Percentiles rank a stretch among this genome's conserved stretches.
Evolutionary conservation across 192 early-diverging fungal genomes (phyloP).

Genomic region (Diversispora eburnea): DNA sequence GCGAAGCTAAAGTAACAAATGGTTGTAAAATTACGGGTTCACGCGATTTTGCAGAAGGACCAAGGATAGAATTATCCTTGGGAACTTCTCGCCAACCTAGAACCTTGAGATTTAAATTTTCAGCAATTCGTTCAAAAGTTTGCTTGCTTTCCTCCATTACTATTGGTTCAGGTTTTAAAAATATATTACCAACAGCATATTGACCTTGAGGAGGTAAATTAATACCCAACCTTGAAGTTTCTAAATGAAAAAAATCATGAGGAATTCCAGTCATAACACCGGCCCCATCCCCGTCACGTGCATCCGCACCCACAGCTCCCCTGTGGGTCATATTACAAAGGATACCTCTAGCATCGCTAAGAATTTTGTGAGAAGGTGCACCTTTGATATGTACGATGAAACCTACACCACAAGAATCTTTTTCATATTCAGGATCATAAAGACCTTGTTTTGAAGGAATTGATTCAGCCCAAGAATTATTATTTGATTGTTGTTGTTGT

Average conservation of each 20-base stretch:
- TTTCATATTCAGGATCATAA: constrained; percentile 85
- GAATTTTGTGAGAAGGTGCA: constrained; percentile 73
- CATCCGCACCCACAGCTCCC: constrained; percentile 90
- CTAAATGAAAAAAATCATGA: constrained; percentile 76
- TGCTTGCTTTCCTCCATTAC: constrained; percentile 67
- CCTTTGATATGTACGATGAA: constrained; percentile 96
- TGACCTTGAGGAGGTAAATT: constrained; percentile 69
- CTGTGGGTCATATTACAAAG: constrained; percentile 99
- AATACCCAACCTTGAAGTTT: constrained; percentile 59
- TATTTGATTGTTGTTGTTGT: constrained; percentile 23
- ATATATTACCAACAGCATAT: constrained; percentile 98
- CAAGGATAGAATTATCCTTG: constrained; percentile 79
- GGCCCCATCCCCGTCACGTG: constrained; percentile 97
- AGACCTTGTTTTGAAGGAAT: constrained; percentile 83
- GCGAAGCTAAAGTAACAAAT: constrained; percentile 65
- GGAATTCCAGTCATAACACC: constrained; percentile 96
- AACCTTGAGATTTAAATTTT: constrained; percentile 65
- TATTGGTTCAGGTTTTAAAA: constrained; percentile 64
- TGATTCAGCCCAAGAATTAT: constrained; percentile 75
- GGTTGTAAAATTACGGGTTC: constrained; percentile 94
- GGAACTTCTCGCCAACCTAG: constrained; percentile 92
- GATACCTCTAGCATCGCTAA: constrained; percentile 83
- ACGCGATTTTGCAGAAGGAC: constrained; percentile 80
- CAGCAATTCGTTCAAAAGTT: constrained; percentile 78
- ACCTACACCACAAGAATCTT: constrained; percentile 96